Evolutionary conservation across 495 filamentous ascomycete genomes (phyloP), one percentile per base, ranked within the genome.

Genomic region (Mytilinidion resinicola): DNA sequence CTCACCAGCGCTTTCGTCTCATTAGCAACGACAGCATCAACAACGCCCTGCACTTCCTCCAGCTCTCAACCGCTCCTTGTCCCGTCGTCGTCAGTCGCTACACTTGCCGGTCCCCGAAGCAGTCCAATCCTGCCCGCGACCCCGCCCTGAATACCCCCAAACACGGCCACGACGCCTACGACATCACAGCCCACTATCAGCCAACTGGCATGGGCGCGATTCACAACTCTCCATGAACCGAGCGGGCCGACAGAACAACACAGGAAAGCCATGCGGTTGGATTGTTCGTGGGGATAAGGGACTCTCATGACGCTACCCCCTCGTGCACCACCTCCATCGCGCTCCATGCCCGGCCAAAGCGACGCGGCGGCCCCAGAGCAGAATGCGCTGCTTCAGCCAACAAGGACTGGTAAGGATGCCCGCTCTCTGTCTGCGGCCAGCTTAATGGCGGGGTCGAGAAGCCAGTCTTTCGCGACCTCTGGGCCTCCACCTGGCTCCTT

Each of bases 401-500:
- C 65, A n/a, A 62, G 64, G 38, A 15, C 36, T 20, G 60, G 60
- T 62, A 74, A 69, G 63, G 71, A 74, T 71, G 71, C 50, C 34
- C 68, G 71, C 33, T 71, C 71, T 9, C 48, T 66, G 17, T 66
- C 70, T 20, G 52, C 67, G 4, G 50, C 64, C 35, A 72, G 69
- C 56, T 54, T 68, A 57, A 56, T 65, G 46, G 57, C 58, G 38
- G 49, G 56, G 36, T 57, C 60, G 7, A 44, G 64, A 10, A 51
- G 57, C 10, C 57, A 66, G 53, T 69, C 66, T 42, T 66, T 57
- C n/a, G 63, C 70, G 39, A 60, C 56, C 7, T 36, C 78, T 38
- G 73, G 72, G 35, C 78, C 83, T 39, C 85, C 83, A 25, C 91
- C 92, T 1, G 95, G 93, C 9, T 95, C 90, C 76, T 97, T 97